A percentile compares a stretch with the other conserved stretches of the same genome.
Conservation (phyloP, 78 protist genomes). For the Dictyostelium brefeldianum region DNA sequence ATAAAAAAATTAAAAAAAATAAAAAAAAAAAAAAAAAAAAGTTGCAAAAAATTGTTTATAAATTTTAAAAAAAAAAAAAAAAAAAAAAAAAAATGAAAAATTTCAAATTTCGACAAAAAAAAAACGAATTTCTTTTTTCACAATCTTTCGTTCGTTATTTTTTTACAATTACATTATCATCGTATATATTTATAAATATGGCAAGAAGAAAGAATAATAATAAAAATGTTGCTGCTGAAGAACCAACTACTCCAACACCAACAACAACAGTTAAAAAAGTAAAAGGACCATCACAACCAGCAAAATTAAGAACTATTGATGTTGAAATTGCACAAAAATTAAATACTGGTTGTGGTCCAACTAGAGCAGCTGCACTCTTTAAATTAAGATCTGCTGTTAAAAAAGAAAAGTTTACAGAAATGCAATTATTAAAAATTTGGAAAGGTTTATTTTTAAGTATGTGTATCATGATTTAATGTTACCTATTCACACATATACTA, state of each 20-base stretch:
- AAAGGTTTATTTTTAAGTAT: conserved; percentile 68
- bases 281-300: background rate
- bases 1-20: background rate
- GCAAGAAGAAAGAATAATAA: background rate
- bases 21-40: background rate
- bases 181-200: background rate
- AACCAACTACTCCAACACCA: background rate
- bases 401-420: conserved; percentile 19
- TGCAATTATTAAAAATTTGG: conserved; percentile 65
- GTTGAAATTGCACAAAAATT: conserved; percentile 2
- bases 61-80: too few relatives aligned
- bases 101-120: too few relatives aligned
- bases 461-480: too few relatives aligned
- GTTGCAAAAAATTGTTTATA: too few relatives aligned
- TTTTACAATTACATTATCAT: background rate
- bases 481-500: too few relatives aligned
- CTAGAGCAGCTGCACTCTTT: conserved; percentile 1
- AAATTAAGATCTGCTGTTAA: background rate
- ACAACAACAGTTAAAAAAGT: background rate
- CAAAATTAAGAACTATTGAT: background rate
- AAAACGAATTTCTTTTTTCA: background rate
- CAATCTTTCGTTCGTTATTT: background rate
- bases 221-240: too few relatives aligned
- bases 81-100: too few relatives aligned
- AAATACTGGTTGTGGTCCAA: background rate